Evolutionary conservation across 2,329 filamentous ascomycete genomes (phyloP).

Genomic region (Dactylellina parvicollis): DNA sequence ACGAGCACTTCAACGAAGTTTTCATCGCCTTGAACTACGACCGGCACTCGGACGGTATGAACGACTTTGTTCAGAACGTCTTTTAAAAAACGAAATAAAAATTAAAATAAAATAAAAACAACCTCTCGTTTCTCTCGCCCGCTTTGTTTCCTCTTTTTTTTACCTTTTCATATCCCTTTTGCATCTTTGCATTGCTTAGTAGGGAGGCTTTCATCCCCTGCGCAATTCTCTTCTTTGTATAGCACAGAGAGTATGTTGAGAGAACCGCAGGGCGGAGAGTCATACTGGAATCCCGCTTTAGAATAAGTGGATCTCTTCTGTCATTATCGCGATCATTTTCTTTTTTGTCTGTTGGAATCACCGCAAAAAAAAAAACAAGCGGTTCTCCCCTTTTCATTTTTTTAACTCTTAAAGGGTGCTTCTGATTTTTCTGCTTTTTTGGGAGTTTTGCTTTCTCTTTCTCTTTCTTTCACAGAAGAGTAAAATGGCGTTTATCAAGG

Average conservation of each 20-base stretch:
- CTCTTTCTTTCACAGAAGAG: background rate
- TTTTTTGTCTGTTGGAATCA: slow-evolving; percentile 12
- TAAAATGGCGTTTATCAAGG: slow-evolving; percentile 20
- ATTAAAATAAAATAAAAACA: background rate
- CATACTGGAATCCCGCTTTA: slow-evolving; percentile 17
- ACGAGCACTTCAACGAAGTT: slow-evolving; percentile 44
- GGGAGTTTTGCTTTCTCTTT: slow-evolving; percentile 4
- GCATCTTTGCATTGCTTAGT: slow-evolving; percentile 8
- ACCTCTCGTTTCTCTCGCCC: background rate
- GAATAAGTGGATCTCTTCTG: slow-evolving; percentile 25
- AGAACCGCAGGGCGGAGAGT: slow-evolving; percentile 34
- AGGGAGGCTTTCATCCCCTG: slow-evolving; percentile 7
- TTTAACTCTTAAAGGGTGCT: slow-evolving; percentile 3
- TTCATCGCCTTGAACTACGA: slow-evolving; percentile 48
- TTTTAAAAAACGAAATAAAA: slow-evolving; percentile 11
- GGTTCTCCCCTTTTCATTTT: slow-evolving; percentile 5
- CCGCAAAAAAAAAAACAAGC: no score
- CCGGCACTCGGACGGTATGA: slow-evolving; percentile 13
- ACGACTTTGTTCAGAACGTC: slow-evolving; percentile 38
- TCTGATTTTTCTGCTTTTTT: slow-evolving; percentile 8
- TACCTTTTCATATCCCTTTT: background rate
- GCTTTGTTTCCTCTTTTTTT: background rate
- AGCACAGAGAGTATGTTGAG: slow-evolving; percentile 20
- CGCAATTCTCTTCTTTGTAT: slow-evolving; percentile 40
- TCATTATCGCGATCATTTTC: slow-evolving; percentile 24